Percentiles rank a stretch among this genome's conserved stretches.
These are phyloP conservation scores for Galium porrigens DNA, from an alignment of 305 asterid genomes.

Conservation along the genomic window DNA sequence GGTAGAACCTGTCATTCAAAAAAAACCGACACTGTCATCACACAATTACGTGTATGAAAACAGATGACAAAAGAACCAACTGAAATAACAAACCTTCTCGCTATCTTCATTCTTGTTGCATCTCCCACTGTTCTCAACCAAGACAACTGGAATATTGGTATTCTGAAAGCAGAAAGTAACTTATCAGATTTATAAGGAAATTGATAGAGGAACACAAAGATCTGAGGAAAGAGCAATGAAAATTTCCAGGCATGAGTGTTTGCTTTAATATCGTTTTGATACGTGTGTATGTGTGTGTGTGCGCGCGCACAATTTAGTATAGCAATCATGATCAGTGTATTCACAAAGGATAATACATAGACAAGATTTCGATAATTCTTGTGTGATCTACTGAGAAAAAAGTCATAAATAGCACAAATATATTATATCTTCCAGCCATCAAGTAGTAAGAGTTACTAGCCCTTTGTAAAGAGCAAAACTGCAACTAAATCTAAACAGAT, in stretches of 20 bases:
- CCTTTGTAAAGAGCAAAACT: not conserved
- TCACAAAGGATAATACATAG: not conserved
- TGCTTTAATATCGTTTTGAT: not conserved
- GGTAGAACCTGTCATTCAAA: slow-evolving; percentile 58
- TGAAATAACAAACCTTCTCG: slow-evolving; percentile 51
- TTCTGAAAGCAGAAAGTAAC: slow-evolving; percentile 29
- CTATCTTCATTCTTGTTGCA: slow-evolving; percentile 78
- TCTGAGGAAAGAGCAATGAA: not conserved
- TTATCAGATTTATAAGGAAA: not conserved
- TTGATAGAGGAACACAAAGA: not conserved
- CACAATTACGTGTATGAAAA: not conserved
- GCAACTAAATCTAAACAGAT: not conserved
- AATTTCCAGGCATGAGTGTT: not conserved
- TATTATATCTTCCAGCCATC: not conserved
- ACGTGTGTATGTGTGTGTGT: no score
- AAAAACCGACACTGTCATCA: slow-evolving; percentile 3
- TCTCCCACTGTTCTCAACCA: slow-evolving; percentile 94
- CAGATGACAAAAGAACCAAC: not conserved
- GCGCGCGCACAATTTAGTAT: not conserved
- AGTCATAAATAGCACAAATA: not conserved
- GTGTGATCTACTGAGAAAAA: not conserved
- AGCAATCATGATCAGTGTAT: not conserved
- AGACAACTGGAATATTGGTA: slow-evolving; percentile 47
- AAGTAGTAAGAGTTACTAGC: not conserved
- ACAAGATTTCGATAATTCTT: not conserved